These are phyloP conservation scores for Cladosporium sp. DNA, from an alignment of 2,329 filamentous ascomycete species.

Conservation along the genomic window DNA sequence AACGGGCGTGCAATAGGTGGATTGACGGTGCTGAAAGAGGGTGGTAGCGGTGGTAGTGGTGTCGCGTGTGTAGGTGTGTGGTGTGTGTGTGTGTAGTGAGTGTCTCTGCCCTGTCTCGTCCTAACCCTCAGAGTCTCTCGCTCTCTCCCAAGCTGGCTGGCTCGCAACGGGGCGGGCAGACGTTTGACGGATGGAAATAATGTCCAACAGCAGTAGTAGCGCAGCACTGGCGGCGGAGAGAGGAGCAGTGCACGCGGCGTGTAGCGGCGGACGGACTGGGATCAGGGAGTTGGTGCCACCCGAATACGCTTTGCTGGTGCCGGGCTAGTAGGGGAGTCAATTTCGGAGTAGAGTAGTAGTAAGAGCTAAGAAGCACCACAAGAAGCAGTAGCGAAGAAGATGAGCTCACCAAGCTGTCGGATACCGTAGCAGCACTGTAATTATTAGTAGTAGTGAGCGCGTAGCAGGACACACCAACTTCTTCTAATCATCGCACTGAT, in stretches of 20 bases:
- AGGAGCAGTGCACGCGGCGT: background rate
- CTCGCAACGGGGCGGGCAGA: conserved; percentile 7
- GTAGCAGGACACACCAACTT: background rate
- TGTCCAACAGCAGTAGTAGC: background rate
- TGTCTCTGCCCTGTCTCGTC: background rate
- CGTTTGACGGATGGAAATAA: conserved; percentile 6
- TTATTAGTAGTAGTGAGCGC: background rate
- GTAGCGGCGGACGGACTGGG: background rate
- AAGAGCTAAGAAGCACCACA: background rate
- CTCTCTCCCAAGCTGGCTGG: background rate
- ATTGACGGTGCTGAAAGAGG: background rate
- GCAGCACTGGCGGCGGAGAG: background rate
- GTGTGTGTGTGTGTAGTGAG: background rate
- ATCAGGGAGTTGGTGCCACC: background rate
- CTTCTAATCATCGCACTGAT: background rate
- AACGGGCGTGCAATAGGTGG: background rate
- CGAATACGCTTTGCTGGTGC: background rate
- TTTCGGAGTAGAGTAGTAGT: background rate
- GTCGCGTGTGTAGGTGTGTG: background rate
- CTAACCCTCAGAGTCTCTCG: background rate
- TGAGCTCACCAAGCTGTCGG: background rate
- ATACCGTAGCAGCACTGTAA: background rate
- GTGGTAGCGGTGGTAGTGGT: background rate
- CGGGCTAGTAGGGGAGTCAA: background rate
- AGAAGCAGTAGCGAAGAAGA: background rate